Evolutionary conservation across 495 filamentous ascomycete species (phyloP).

Genomic region (Aspergillus leporis): DNA sequence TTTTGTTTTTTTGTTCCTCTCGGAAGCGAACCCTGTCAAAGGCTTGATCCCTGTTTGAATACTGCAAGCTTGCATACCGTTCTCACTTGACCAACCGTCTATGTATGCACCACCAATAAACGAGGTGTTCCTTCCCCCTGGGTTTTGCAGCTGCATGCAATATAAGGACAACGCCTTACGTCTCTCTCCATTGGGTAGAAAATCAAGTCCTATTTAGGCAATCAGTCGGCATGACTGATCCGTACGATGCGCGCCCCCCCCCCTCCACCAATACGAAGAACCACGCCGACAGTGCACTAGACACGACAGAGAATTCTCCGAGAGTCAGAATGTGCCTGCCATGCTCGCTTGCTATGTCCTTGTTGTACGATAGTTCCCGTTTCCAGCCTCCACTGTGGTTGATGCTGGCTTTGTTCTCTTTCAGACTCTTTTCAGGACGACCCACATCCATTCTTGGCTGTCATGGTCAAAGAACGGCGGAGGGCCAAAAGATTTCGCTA

Average conservation of each 20-base stretch:
- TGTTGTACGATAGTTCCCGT: background rate
- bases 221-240: conserved; percentile 5
- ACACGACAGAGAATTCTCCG: conserved; percentile 3
- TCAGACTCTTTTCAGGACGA: background rate
- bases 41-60: conserved; percentile 3
- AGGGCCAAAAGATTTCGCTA: background rate
- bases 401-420: background rate
- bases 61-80: conserved; percentile 3
- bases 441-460: background rate
- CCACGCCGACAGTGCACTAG: background rate
- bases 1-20: conserved; percentile 1
- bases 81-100: conserved; percentile 23
- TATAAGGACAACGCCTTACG: conserved; percentile 6
- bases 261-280: background rate
- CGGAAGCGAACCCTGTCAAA: conserved; percentile 4
- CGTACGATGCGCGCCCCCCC: no score
- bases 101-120: conserved; percentile 10
- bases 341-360: conserved; percentile 1
- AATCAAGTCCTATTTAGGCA: conserved; percentile 5
- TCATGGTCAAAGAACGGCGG: background rate
- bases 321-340: background rate
- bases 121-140: conserved; percentile 3
- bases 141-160: conserved; percentile 24
- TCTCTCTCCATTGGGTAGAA: conserved; percentile 6
- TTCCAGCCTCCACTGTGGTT: background rate